Evolutionary conservation across 805 yeast genomes (phyloP), one percentile per base, ranked within the genome.

Genomic region (Hanseniaspora thailandica): DNA sequence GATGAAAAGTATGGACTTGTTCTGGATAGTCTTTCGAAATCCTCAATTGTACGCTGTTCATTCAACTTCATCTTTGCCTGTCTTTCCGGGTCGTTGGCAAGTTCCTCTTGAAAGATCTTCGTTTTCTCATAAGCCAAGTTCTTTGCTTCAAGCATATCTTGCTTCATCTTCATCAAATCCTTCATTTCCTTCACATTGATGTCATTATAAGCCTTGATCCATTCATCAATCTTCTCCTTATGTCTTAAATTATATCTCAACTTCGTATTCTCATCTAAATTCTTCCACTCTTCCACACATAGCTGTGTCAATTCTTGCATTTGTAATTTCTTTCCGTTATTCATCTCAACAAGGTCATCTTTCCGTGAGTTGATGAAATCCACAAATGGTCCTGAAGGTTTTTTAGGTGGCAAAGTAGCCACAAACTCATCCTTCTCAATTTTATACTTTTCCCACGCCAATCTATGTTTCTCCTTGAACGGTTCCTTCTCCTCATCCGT

Each of bases 401-500:
- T 65, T 60, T 67, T 67, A 54, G 70, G 70, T 8, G 70, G 70
- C 36, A 67, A 57, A 26, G 65, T 61, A 44, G 64, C 62, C 52
- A 66, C 68, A 47, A 66, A 67, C 52, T 63, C 66, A 39, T 64
- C 68, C 60, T 69, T 66, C 26, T 64, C 58, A 3, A 61, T 57
- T 57, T 67, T 62, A 49, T 66, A 67, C 45, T 62, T 61, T 38
- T 65, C 68, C 70, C 70, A 66, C 40, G 66, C 64, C 8, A 61
- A 58, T 56, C 66, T 60, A 47, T 64, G 65, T 54, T 63, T 82
- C 62, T 76, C 80, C 70, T 83, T 88, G 70, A 81, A 87, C 55
- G 94, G 90, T 61, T 72, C 74, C 76, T 88, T 89, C 58, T 83
- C 87, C 38, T 78, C 82, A 54, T 78, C 84, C 55, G 74, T 70